Base-by-base conservation (phyloP, 2,329 filamentous ascomycete genomes). In the Elsinoe perseae region DNA sequence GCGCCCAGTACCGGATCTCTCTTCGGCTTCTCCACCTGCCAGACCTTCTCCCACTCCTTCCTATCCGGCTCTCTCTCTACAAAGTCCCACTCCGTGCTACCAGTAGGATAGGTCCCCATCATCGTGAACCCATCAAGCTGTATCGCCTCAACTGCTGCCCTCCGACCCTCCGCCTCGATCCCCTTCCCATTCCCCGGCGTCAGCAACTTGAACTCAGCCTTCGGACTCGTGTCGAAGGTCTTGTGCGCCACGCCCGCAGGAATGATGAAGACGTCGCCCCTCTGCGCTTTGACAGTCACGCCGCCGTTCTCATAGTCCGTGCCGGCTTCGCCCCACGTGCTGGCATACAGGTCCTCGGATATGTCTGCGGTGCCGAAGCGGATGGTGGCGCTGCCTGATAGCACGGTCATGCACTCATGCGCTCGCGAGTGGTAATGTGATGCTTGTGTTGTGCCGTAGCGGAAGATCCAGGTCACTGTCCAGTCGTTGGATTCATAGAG, bases 241-340 rank as follows among this genome's bases (percentile, higher is more conserved):
- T 81, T 82, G 61, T 82, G 80, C 8, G 77, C 73, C 1, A 78
- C 72, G 0, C 80, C 80, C 0, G 79, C 77, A 0, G 81, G 81
- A 2, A 83, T 70, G 14, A 83, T 68, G 59, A 84, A 83, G 0
- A 82, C 78, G 61, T 84, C 81, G 1, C 81, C 81, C 0, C 74
- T 67, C 1, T 69, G 60, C 0, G 77, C 80, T 2, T 73, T 58
- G 0, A 83, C 54, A 46, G 77, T 71, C 0, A 83, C 56, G 0
- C 78, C 80, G 0, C 76, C 78, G 0, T 70, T 64, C 59, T 82
- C 79, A 18, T 10, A 50, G 25, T 50, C 44, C 23, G 27, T 30
- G 23, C 67, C 68, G 0, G 60, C 67, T 0, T 60, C 53, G 14
- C 72, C 74, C 52, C 72, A 64, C 0, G 73, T 76, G 48, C 68